Evolutionary conservation across 352 stramenopile genomes (phyloP).

Genomic region (Pythium biforme): DNA sequence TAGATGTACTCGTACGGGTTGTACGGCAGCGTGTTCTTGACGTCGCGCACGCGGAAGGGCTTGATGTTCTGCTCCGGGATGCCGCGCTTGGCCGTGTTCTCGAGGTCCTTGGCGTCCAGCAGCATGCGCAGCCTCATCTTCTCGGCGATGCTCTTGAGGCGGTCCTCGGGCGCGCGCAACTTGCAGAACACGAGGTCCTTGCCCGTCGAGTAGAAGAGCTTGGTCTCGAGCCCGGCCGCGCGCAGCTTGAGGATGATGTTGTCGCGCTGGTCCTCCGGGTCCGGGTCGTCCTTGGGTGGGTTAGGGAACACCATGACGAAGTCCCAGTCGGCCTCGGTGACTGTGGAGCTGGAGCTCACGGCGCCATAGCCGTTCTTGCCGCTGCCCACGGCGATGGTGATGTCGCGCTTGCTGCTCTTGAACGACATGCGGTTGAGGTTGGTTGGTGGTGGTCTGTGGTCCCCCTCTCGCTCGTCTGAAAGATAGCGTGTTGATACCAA

Average conservation of each 20-base stretch:
- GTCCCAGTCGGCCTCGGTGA: constrained; percentile 85
- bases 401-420: constrained; percentile 5
- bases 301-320: constrained; percentile 87
- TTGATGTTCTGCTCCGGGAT: constrained; percentile 71
- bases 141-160: constrained; percentile 68
- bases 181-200: constrained; percentile 80
- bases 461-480: not conserved
- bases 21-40: constrained; percentile 77
- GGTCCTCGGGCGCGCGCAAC: constrained; percentile 72
- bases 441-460: constrained; percentile 11
- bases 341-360: constrained; percentile 80
- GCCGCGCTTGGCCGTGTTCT: constrained; percentile 60
- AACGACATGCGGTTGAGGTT: constrained; percentile 21
- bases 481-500: not conserved
- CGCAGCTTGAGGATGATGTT: constrained; percentile 76
- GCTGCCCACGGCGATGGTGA: constrained; percentile 2
- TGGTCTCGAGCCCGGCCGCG: constrained; percentile 58
- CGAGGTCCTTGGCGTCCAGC: constrained; percentile 61
- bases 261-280: constrained; percentile 63
- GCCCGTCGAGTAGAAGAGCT: constrained; percentile 71
- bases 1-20: constrained; percentile 86
- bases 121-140: constrained; percentile 74
- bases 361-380: constrained; percentile 70
- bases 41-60: constrained; percentile 78
- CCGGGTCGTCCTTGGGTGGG: constrained; percentile 56